These are phyloP conservation scores for Pichia cabralensis DNA, from an alignment of 805 yeast genomes.

Conservation along the genomic window DNA sequence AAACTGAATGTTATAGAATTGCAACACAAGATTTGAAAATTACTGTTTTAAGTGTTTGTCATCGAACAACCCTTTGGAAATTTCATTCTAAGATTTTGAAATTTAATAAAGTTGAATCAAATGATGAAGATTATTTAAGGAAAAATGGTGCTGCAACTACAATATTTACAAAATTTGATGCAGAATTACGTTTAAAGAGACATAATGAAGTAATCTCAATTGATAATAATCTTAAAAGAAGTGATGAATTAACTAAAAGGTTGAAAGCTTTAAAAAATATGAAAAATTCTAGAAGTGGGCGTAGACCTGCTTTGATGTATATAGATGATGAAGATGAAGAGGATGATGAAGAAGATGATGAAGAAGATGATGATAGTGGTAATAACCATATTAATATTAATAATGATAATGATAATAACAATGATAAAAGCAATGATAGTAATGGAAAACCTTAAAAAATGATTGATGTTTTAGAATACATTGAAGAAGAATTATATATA, in stretches of 20 bases:
- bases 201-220: conserved; percentile 70
- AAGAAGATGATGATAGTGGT: too few relatives aligned
- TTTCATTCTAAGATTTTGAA: conserved; percentile 77
- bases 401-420: too few relatives aligned
- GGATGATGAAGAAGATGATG: too few relatives aligned
- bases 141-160: conserved; percentile 12
- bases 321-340: conserved; percentile 21
- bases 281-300: conserved; percentile 8
- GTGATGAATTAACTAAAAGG: conserved; percentile 56
- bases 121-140: conserved; percentile 27
- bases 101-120: conserved; percentile 28
- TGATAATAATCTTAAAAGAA: conserved; percentile 62
- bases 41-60: conserved; percentile 83
- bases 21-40: conserved; percentile 67
- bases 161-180: conserved; percentile 50
- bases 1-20: conserved; percentile 75
- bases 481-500: too few relatives aligned
- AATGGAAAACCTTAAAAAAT: too few relatives aligned
- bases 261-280: conserved; percentile 44
- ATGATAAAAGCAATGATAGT: too few relatives aligned
- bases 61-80: conserved; percentile 86
- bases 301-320: conserved; percentile 14
- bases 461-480: too few relatives aligned
- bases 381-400: too few relatives aligned
- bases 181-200: conserved; percentile 57